Evolutionary conservation across 257 asterid species (phyloP).

Genomic region (Gentiana macrophylla): DNA sequence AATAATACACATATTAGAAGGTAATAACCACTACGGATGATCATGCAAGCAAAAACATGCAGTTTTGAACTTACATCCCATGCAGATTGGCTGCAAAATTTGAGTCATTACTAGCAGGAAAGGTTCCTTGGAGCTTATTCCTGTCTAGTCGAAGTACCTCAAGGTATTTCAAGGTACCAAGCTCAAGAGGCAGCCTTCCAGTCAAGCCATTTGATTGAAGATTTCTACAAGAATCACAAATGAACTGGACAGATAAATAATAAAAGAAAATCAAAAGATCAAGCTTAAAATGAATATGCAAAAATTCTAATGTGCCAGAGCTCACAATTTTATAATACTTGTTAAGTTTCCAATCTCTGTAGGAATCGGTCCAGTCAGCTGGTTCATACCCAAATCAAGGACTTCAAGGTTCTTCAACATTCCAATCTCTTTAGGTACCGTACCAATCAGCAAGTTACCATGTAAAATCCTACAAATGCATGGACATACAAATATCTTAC

Average conservation of each 20-base stretch:
- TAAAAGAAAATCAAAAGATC: neutral
- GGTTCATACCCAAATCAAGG: slow-evolving; percentile 77
- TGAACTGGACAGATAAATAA: slow-evolving; percentile 1
- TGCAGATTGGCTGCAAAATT: slow-evolving; percentile 28
- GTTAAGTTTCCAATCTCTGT: slow-evolving; percentile 67
- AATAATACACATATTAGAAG: slow-evolving; percentile 11
- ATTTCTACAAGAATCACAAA: slow-evolving; percentile 36
- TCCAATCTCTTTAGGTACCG: slow-evolving; percentile 83
- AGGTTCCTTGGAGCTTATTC: slow-evolving; percentile 61
- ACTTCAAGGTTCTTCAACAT: slow-evolving; percentile 55
- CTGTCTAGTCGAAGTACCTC: slow-evolving; percentile 78
- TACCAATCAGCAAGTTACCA: slow-evolving; percentile 65
- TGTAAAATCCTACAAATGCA: slow-evolving; percentile 52
- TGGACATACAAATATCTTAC: slow-evolving; percentile 11
- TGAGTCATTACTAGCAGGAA: slow-evolving; percentile 58
- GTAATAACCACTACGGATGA: neutral
- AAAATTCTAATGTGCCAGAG: slow-evolving; percentile 9
- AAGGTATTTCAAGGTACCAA: slow-evolving; percentile 65
- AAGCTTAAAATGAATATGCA: slow-evolving; percentile 7
- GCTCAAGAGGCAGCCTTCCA: slow-evolving; percentile 70
- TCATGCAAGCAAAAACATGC: too few species aligned
- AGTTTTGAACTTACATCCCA: slow-evolving; percentile 47
- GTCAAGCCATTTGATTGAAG: slow-evolving; percentile 84
- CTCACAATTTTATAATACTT: slow-evolving; percentile 55
- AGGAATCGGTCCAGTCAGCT: slow-evolving; percentile 78